Evolutionary conservation across 768 basidiomycete species (phyloP), one percentile per base, ranked within the genome.

Genomic region (Suillus decipiens): DNA sequence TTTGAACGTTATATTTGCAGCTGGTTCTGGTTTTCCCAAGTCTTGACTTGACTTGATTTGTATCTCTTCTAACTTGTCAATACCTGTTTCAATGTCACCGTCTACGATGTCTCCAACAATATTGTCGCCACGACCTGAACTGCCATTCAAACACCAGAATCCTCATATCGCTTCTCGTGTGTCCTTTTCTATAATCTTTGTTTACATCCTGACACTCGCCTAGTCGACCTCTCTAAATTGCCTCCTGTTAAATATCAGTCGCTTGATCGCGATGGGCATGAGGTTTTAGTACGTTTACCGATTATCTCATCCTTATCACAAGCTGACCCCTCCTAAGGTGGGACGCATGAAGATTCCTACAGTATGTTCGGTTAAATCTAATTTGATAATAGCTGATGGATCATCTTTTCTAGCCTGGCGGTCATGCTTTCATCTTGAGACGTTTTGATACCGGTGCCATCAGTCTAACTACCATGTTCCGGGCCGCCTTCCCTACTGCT

Each of bases 401-500:
- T 47, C 24, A 28, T n/a, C 60, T 62, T 43, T 34, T 61, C 22
- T 73, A 93, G 90, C 83, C 89, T 34, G 75, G 79, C 15, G 88
- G 89, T 41, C 95, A 98, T 77, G 94, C 96, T 28, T 98, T 97
- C 74, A 93, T 98, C 72, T 88, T 98, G 41, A 87, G 95, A 51
- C 88, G 96, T 61, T 95, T 92, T 69, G 96, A 98, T 77, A 96
- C 95, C 3, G 89, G 92, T 63, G 94, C 94, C 22, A 85, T 98
- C 76, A 92, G 89, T 66, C 84, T 95, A 11, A 96, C 95, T 11
- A 96, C 95, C 62, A 96, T 98, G 95, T 96, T 92, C 79, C 92
- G 95, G 63, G 95, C 95, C 9, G 94, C 94, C 0, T 98, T 94
- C 75, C 95, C 95, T 11, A 85, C 82, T 43, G 91, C 94, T 4